phyloP scores from a whole-genome alignment of 202 grass and related monocot species.

The Panicum hallii region DNA sequence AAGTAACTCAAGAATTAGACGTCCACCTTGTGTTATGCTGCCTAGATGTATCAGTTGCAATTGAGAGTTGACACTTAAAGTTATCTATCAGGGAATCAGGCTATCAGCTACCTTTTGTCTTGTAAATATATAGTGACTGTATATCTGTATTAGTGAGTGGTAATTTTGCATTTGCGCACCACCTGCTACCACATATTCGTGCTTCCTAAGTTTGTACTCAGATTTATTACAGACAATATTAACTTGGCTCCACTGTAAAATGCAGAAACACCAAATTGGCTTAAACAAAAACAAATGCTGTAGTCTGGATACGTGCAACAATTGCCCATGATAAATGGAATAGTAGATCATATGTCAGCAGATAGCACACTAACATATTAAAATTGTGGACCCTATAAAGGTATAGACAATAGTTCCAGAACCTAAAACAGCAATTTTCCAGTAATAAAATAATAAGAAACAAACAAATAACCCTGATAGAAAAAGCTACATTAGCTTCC shows the following conservation, averaged over 20 bases:
- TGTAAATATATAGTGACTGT: not conserved
- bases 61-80: not conserved
- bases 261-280: not conserved
- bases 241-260: slow-evolving; percentile 1
- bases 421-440: not conserved
- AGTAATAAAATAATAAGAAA: slow-evolving; percentile 25
- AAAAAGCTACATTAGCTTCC: slow-evolving; percentile 26
- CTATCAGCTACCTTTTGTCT: not conserved
- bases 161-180: not conserved
- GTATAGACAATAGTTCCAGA: not conserved
- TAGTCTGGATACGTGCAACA: slow-evolving; percentile 21
- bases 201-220: slow-evolving; percentile 6
- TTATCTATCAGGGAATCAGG: not conserved
- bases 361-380: slow-evolving; percentile 4
- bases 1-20: not conserved
- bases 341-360: slow-evolving; percentile 13
- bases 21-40: not conserved
- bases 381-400: slow-evolving; percentile 22
- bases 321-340: slow-evolving; percentile 9
- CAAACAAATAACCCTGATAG: slow-evolving; percentile 13
- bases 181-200: not conserved
- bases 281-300: not conserved
- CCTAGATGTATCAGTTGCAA: not conserved
- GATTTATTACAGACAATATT: slow-evolving; percentile 2
- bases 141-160: not conserved